These are phyloP conservation scores for Termitomyces heimii DNA, from an alignment of 768 basidiomycete genomes.

Conservation along the genomic window DNA sequence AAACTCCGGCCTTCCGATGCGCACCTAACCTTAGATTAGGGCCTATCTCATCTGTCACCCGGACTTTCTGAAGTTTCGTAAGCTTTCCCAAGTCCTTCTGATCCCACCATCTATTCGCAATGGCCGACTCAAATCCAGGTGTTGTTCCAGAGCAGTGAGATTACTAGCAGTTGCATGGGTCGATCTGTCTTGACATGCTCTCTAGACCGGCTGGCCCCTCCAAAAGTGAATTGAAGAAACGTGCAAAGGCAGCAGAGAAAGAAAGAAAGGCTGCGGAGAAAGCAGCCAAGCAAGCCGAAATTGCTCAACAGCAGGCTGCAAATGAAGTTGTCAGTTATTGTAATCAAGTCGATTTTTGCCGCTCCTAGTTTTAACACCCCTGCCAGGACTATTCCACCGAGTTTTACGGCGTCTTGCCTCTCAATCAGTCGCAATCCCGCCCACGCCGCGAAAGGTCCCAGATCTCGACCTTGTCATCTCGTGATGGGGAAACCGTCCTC, in stretches of 20 bases:
- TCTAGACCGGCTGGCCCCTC: constrained; percentile 46
- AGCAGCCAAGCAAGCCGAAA: constrained; percentile 72
- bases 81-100: not conserved
- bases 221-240: constrained; percentile 89
- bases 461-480: constrained; percentile 57
- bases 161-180: not conserved
- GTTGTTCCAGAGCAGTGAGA: constrained; percentile 9
- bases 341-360: not conserved
- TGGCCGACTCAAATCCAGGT: constrained; percentile 8
- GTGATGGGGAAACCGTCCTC: constrained; percentile 70
- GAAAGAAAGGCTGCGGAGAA: constrained; percentile 85
- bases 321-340: constrained; percentile 52
- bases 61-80: not conserved
- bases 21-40: constrained; percentile 17
- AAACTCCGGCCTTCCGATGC: not conserved
- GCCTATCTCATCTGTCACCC: constrained; percentile 10
- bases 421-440: constrained; percentile 88
- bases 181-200: not conserved
- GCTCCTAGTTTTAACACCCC: not conserved
- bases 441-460: constrained; percentile 52
- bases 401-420: constrained; percentile 82
- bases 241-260: constrained; percentile 87
- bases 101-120: constrained; percentile 1
- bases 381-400: constrained; percentile 67
- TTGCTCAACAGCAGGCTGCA: constrained; percentile 59